Conservation (phyloP, 2,329 filamentous ascomycete species). For the Penicillium sp. region DNA sequence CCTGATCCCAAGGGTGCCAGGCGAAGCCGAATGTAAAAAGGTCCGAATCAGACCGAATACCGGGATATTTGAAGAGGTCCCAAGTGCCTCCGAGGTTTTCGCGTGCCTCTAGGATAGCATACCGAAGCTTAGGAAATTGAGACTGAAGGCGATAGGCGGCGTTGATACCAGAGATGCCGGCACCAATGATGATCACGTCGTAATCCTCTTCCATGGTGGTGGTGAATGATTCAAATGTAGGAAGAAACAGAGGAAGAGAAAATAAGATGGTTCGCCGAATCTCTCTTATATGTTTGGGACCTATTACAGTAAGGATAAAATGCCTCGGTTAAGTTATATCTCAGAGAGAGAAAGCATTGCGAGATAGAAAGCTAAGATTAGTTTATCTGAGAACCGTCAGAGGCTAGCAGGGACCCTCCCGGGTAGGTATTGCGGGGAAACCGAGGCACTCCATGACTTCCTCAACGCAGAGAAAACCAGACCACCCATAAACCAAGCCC, state of each 20-base stretch:
- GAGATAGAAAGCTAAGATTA: background rate
- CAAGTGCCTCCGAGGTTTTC: slow-evolving; percentile 57
- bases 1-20: slow-evolving; percentile 66
- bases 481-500: background rate
- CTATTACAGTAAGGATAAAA: background rate
- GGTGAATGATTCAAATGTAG: background rate
- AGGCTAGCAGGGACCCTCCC: no score
- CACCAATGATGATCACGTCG: slow-evolving; percentile 49
- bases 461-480: background rate
- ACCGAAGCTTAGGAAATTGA: slow-evolving; percentile 45
- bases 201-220: slow-evolving; percentile 10
- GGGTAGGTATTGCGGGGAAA: background rate
- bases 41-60: slow-evolving; percentile 58
- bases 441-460: background rate
- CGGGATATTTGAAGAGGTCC: slow-evolving; percentile 57
- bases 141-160: slow-evolving; percentile 51
- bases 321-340: background rate
- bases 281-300: background rate
- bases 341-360: background rate
- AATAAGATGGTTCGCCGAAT: background rate
- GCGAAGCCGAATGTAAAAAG: slow-evolving; percentile 64
- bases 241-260: background rate
- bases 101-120: slow-evolving; percentile 54
- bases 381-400: background rate
- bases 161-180: slow-evolving; percentile 57